These are phyloP conservation scores for Lecanoromycetidae sp. DNA, from an alignment of 2,329 filamentous ascomycete genomes.

Conservation along the genomic window DNA sequence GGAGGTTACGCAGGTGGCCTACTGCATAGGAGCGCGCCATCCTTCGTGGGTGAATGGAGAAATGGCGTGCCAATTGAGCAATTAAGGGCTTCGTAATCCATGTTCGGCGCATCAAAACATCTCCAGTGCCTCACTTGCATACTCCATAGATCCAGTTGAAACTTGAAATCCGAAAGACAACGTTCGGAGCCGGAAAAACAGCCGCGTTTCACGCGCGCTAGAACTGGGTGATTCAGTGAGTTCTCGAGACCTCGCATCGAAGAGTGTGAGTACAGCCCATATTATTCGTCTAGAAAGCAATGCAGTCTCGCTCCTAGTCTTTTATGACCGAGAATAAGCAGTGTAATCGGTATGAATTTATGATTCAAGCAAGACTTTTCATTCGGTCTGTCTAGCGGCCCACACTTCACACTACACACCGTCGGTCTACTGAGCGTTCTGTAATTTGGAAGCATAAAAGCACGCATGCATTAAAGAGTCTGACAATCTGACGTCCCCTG, in stretches of 20 bases:
- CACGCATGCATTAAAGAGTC: background rate
- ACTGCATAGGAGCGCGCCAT: conserved; percentile 6
- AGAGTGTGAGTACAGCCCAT: no score
- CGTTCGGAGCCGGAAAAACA: no score
- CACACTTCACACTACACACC: background rate
- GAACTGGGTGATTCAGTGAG: no score
- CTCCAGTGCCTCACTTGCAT: no score
- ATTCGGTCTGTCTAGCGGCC: background rate
- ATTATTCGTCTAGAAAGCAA: no score
- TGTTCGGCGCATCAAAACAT: background rate
- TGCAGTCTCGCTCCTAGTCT: no score
- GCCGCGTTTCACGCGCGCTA: no score
- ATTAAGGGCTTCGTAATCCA: background rate
- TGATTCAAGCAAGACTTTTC: conserved; percentile 3
- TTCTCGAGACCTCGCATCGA: no score
- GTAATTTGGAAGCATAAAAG: background rate
- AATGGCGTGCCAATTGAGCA: background rate
- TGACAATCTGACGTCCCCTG: no score
- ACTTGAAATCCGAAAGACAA: background rate
- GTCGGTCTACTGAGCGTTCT: conserved; percentile 1
- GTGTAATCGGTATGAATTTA: no score
- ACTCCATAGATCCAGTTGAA: no score
- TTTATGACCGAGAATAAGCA: no score
- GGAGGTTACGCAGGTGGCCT: background rate
- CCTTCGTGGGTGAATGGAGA: background rate